phyloP scores from a whole-genome alignment of 495 filamentous ascomycete species.

The Lophium mytilinum region DNA sequence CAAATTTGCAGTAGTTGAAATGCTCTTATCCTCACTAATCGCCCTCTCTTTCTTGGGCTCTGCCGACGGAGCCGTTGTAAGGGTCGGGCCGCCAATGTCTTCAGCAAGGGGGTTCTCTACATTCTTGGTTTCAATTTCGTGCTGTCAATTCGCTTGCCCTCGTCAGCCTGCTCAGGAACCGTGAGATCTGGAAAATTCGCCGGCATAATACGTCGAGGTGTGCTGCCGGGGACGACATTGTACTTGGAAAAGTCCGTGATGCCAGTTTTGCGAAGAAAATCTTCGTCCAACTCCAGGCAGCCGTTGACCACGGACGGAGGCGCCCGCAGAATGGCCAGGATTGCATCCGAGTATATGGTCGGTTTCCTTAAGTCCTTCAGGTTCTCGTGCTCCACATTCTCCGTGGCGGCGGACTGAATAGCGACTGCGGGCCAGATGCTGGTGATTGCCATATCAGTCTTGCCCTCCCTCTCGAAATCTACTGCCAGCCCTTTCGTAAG shows the following conservation, averaged over 20 bases:
- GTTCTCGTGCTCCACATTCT: constrained; percentile 36
- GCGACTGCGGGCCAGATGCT: constrained; percentile 73
- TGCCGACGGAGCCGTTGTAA: no score
- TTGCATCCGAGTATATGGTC: constrained; percentile 72
- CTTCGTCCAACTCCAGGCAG: constrained; percentile 66
- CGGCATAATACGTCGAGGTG: constrained; percentile 74
- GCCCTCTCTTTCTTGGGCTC: no score
- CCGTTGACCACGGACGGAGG: constrained; percentile 59
- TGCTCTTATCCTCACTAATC: no score
- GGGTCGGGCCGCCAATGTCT: background rate
- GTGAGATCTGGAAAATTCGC: constrained; percentile 57
- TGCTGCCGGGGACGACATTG: constrained; percentile 53
- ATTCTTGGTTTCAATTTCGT: constrained; percentile 32
- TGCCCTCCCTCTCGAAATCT: constrained; percentile 65
- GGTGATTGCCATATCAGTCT: constrained; percentile 63
- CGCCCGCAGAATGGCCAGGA: constrained; percentile 63
- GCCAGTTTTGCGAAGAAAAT: constrained; percentile 62
- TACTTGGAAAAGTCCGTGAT: constrained; percentile 71
- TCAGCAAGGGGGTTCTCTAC: constrained; percentile 14
- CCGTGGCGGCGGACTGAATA: constrained; percentile 65
- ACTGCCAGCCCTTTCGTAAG: constrained; percentile 73
- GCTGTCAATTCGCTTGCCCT: constrained; percentile 68
- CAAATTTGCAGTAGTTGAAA: no score
- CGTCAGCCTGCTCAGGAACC: constrained; percentile 75
- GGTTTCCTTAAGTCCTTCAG: constrained; percentile 55